Evolutionary conservation across 2,329 filamentous ascomycete genomes (phyloP), one percentile per base, ranked within the genome.

Genomic region (Aureobasidium namibiae): DNA sequence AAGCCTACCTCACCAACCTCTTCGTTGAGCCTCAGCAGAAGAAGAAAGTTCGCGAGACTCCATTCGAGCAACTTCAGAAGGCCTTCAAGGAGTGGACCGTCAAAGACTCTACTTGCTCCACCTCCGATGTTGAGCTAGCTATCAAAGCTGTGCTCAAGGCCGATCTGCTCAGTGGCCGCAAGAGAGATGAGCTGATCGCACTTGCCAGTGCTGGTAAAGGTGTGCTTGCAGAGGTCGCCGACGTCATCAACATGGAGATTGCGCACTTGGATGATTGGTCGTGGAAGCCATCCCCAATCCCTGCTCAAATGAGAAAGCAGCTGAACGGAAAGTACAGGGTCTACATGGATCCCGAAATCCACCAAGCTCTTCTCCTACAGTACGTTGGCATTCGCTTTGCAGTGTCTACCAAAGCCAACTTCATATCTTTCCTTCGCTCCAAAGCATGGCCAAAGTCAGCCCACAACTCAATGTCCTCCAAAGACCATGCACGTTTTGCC

Each of bases 291-390:
- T 68, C 70, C 4, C 75, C 73, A 4, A 72, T 82, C 8, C 70
- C 74, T 1, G 65, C 83, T 2, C 73, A 80, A 46, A 77, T 79
- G 73, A 75, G 80, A 36, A 75, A 78, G 8, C 78, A 82, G 54
- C 66, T 83, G 36, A 83, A 82, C 63, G 80, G 80, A 3, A 80
- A 81, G 61, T 85, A 85, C 65, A 74, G 82, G 1, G 78, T 84
- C 26, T 83, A 77, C 65, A 81, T 82, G 73, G 80, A 84, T 52
- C 80, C 82, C 63, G 82, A 85, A 61, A 71, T 82, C 21, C 74
- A 83, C 8, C 78, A 83, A 63, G 77, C 78, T 1, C 74, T 84
- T 8, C 73, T 84, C 24, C 67, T 83, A 2, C 79, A 83, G 45
- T 81, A 77, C 61, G 73, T 84, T 36, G 81, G 80, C 6, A 68